These are phyloP conservation scores for Prunus campanulata DNA, from an alignment of 306 rosid genomes.

Conservation along the genomic window DNA sequence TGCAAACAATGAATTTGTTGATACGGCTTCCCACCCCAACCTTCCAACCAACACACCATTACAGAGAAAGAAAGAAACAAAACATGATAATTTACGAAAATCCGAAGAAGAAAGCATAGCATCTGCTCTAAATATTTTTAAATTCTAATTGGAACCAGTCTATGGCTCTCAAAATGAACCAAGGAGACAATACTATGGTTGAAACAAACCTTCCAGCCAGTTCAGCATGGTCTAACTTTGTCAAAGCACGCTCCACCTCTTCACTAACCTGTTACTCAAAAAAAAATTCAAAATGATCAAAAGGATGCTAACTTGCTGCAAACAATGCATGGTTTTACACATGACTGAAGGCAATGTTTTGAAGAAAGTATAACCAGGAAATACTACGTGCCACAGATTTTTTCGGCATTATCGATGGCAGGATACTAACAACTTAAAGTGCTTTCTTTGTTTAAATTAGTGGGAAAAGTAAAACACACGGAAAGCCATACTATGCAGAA, in stretches of 20 bases:
- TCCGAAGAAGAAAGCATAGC: neutral
- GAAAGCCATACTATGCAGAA: neutral
- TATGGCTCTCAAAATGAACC: neutral
- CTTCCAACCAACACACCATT: neutral
- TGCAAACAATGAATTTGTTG: neutral
- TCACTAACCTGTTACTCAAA: conserved; percentile 65
- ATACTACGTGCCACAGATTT: neutral
- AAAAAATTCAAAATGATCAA: conserved; percentile 26
- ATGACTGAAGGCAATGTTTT: neutral
- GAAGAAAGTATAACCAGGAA: neutral
- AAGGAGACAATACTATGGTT: neutral
- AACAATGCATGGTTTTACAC: conserved; percentile 1
- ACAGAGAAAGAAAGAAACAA: neutral
- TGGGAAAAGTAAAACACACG: neutral
- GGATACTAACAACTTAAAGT: neutral
- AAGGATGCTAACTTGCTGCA: neutral
- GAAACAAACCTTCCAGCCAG: conserved; percentile 63
- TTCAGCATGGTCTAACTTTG: conserved; percentile 48
- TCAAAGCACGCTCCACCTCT: conserved; percentile 82
- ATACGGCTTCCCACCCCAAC: neutral
- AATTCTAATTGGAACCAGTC: neutral
- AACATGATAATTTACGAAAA: neutral
- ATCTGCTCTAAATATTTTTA: too few species aligned
- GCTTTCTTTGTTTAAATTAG: too few species aligned
- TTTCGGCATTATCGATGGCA: neutral